Evolutionary conservation across 108 stramenopile species (phyloP).

Genomic region (Aureococcus anophagefferens): DNA sequence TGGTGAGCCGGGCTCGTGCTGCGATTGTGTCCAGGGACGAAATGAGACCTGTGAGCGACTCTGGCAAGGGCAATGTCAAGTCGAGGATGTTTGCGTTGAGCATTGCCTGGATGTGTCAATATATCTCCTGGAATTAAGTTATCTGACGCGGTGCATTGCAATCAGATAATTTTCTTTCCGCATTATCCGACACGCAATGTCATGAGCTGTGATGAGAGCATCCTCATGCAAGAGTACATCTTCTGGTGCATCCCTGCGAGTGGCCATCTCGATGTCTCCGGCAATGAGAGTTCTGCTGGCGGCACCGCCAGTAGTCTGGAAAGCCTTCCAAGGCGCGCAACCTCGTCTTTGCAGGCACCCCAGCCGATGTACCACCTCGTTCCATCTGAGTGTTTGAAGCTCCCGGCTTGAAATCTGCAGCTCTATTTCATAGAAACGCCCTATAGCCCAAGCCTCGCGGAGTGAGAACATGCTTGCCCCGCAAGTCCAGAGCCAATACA

Average conservation of each 20-base stretch:
- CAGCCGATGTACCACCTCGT: not conserved
- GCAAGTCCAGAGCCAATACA: constrained; percentile 16
- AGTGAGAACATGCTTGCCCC: constrained; percentile 15
- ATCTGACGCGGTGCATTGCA: no score
- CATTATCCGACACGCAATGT: constrained; percentile 37
- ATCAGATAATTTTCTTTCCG: constrained; percentile 42
- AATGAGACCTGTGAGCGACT: no score
- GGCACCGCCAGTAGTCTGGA: constrained; percentile 23
- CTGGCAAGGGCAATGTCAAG: constrained; percentile 28
- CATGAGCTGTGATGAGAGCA: constrained; percentile 32
- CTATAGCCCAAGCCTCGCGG: constrained; percentile 27
- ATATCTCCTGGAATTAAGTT: no score
- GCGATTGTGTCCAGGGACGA: no score
- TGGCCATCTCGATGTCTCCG: not conserved
- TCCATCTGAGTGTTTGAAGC: not conserved
- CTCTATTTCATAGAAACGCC: constrained; percentile 22
- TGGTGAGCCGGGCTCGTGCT: constrained; percentile 31
- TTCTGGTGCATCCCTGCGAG: constrained; percentile 4
- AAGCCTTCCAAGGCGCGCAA: constrained; percentile 12
- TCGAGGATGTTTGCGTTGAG: constrained; percentile 31
- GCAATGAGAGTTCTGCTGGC: no score
- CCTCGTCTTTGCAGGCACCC: not conserved
- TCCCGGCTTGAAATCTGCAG: constrained; percentile 13
- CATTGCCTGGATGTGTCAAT: no score
- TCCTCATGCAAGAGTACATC: no score